Conservation (phyloP, 164 flowering plant species). For the Hamamelis virginiana region DNA sequence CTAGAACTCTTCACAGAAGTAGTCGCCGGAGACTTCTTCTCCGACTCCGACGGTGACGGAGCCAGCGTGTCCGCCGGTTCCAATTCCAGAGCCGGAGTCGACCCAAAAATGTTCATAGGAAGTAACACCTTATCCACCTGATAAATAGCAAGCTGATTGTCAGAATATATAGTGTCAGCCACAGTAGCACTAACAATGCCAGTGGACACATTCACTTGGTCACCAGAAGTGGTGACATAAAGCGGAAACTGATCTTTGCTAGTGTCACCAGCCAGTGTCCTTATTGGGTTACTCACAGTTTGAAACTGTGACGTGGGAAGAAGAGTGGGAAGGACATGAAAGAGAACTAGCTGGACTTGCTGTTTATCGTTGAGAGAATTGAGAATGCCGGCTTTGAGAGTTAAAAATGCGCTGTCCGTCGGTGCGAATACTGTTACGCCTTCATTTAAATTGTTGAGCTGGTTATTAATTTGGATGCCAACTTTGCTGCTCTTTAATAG, state of each 20-base stretch:
- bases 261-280: conserved; percentile 75
- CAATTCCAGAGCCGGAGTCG: conserved; percentile 60
- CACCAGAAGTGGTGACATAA: conserved; percentile 66
- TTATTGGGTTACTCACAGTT: conserved; percentile 75
- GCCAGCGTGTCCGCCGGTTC: conserved; percentile 33
- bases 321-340: conserved; percentile 60
- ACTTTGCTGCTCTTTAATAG: conserved; percentile 40
- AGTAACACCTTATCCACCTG: conserved; percentile 75
- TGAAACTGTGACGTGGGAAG: conserved; percentile 63
- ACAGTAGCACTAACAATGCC: conserved; percentile 60
- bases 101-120: conserved; percentile 60
- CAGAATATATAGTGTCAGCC: conserved; percentile 53
- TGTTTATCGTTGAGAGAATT: conserved; percentile 62
- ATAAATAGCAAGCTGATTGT: conserved; percentile 65
- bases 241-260: conserved; percentile 47
- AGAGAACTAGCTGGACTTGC: conserved; percentile 59
- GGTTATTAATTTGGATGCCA: conserved; percentile 51
- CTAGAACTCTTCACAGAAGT: conserved; percentile 14
- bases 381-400: conserved; percentile 66
- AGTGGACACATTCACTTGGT: conserved; percentile 59
- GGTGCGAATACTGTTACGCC: conserved; percentile 82
- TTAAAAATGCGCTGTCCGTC: conserved; percentile 64
- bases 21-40: conserved; percentile 8
- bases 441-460: conserved; percentile 69
- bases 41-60: conserved; percentile 17